Base-by-base conservation (phyloP, 2,329 filamentous ascomycete species). In the Aureobasidium lini region DNA sequence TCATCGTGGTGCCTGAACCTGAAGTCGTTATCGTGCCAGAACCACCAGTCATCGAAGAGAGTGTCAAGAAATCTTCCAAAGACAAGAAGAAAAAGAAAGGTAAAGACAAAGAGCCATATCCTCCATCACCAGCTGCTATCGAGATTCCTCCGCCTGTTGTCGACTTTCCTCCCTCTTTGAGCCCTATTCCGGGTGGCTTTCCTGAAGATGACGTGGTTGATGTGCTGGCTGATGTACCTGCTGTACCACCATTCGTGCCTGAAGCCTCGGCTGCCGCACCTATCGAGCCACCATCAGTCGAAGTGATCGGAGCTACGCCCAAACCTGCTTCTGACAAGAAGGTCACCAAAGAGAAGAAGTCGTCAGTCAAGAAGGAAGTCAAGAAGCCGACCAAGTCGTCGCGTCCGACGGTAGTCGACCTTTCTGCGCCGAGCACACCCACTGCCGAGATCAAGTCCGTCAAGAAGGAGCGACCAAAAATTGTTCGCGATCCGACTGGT, bases 401-500 rank as follows among this genome's bases (percentile, higher is more conserved):
- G 69, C 67, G 42, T 64, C 66, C 46, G 61, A 66, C 18, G 48
- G 28, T 62, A 59, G 15, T 44, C 60, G 57, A 59, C 16, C 29
- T 53, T n/a, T 37, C 47, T 10, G n/a, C 11, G n/a, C 57, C 61
- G 60, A 31, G 62, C 37, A 81, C 79, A 29, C 79, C 81, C 50
- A 75, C 78, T 8, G 76, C 77, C 9, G 79, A 81, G 57, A 59
- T 79, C 62, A 83, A 81, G 56, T 70, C 78, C 4, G 79, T 79
- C 3, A 89, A 84, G 73, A 95, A 88, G 70, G 89, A 95, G 63
- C 87, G 90, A 13, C 77, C 87, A 31, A 90, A 87, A 68, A 83
- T 91, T 63, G 88, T 84, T 65, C 88, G 89, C 60, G 86, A 88
- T 39, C 80, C 82, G 61, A 48, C 43, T 8, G 80, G 79, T 37